Percentiles rank a stretch among this genome's conserved stretches.
These are phyloP conservation scores for Astrothelium subdiscretum DNA, from an alignment of 495 filamentous ascomycete species.

Conservation along the genomic window DNA sequence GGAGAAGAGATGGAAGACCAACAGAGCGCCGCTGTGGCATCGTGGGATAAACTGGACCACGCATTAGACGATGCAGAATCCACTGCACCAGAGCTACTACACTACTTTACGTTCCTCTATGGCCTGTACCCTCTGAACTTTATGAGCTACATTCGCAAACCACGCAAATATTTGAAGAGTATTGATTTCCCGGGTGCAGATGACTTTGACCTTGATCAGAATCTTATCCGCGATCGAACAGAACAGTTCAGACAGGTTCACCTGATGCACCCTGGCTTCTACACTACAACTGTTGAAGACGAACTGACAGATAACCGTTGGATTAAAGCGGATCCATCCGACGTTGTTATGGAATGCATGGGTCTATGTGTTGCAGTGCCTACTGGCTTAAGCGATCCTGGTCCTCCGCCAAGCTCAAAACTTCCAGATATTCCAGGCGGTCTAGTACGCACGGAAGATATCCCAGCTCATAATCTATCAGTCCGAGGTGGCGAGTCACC, in stretches of 20 bases:
- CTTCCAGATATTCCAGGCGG: conserved; percentile 29
- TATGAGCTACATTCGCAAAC: conserved; percentile 64
- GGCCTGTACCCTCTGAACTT: conserved; percentile 73
- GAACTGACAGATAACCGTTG: conserved; percentile 62
- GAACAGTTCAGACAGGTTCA: conserved; percentile 56
- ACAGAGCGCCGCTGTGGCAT: conserved; percentile 7
- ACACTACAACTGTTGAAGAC: conserved; percentile 54
- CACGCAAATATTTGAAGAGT: conserved; percentile 55
- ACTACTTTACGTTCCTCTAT: conserved; percentile 71
- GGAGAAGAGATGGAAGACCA: conserved; percentile 4
- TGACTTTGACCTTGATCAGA: conserved; percentile 58
- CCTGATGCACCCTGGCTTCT: conserved; percentile 64
- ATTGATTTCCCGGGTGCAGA: conserved; percentile 49
- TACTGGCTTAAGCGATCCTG: conserved; percentile 22
- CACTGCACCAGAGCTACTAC: conserved; percentile 54
- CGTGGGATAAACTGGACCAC: conserved; percentile 50
- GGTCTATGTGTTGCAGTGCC: conserved; percentile 34
- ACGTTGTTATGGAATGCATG: conserved; percentile 60
- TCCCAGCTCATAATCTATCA: conserved; percentile 23
- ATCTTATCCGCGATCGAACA: conserved; percentile 54
- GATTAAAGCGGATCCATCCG: conserved; percentile 59
- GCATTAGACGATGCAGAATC: conserved; percentile 46
- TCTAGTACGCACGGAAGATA: conserved; percentile 26
- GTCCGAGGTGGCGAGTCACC: background rate
- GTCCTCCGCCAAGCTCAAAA: conserved; percentile 23